A percentile compares a stretch with the other conserved stretches of the same genome.
phyloP scores from a whole-genome alignment of 306 rosid species.

The Gynostemma pentaphyllum region DNA sequence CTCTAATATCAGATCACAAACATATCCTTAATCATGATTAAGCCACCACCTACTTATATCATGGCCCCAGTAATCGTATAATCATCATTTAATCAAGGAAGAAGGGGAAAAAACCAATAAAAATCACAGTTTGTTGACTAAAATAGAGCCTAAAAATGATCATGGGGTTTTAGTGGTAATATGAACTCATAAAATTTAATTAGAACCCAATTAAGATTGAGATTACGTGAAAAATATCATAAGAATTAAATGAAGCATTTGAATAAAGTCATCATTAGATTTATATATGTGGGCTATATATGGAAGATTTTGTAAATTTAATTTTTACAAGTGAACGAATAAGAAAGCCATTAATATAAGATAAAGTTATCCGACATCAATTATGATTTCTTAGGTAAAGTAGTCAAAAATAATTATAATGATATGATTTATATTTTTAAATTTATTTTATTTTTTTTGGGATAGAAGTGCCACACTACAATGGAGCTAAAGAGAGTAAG shows the following conservation, averaged over 20 bases:
- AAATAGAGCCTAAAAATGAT: neutral
- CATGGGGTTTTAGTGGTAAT: neutral
- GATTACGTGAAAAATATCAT: constrained; percentile 5
- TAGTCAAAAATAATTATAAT: constrained; percentile 18
- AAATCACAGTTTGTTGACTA: neutral
- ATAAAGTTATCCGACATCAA: constrained; percentile 27
- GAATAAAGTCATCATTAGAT: neutral
- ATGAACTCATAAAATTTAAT: neutral
- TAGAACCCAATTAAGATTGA: neutral
- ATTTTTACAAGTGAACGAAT: too few species aligned
- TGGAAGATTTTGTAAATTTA: too few species aligned
- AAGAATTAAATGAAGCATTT: neutral
- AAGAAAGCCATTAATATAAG: constrained; percentile 10
- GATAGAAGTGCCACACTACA: constrained; percentile 20
- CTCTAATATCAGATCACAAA: constrained; percentile 8
- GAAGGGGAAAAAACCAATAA: neutral
- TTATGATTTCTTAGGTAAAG: constrained; percentile 32
- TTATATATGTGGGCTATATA: neutral
- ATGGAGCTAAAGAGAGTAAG: constrained; percentile 6
- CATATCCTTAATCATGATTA: constrained; percentile 17
- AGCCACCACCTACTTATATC: constrained; percentile 10
- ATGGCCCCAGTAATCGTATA: constrained; percentile 20
- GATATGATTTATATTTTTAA: neutral
- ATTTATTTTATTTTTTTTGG: neutral
- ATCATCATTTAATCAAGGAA: constrained; percentile 30